Evolutionary conservation across 2,329 filamentous ascomycete species (phyloP).

Genomic region (Anisogramma anomala): DNA sequence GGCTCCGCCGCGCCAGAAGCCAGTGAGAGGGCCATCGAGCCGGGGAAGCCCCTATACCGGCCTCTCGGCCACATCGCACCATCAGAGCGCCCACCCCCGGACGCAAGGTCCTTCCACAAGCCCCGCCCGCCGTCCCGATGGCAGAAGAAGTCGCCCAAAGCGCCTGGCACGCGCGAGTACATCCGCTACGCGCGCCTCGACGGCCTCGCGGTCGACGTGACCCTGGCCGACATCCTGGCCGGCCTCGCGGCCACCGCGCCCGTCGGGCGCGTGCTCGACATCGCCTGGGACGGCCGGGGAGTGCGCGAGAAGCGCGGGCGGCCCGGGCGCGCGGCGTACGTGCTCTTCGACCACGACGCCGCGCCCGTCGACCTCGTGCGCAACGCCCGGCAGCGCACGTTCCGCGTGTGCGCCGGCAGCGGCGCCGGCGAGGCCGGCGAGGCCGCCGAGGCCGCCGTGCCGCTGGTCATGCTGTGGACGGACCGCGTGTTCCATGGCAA

Average conservation of each 20-base stretch:
- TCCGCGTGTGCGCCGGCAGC: neutral
- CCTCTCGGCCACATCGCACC: no score
- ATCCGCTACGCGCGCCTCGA: neutral
- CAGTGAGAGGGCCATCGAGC: no score
- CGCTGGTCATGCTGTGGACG: neutral
- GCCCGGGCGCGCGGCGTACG: neutral
- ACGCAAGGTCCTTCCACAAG: no score
- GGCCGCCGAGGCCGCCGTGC: no score
- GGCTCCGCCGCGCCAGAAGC: no score
- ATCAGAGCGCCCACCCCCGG: no score
- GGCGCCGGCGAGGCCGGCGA: no score
- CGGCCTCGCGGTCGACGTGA: neutral
- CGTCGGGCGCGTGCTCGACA: neutral
- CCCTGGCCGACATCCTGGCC: neutral
- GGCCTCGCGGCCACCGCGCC: neutral
- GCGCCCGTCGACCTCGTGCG: neutral
- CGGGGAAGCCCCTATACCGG: no score
- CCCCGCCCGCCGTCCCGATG: no score
- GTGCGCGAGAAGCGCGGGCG: neutral
- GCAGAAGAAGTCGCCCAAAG: no score
- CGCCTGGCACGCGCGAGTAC: neutral
- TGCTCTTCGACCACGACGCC: constrained; percentile 1
- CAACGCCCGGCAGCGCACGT: neutral
- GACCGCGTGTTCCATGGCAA: neutral
- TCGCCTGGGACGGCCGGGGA: neutral